Evolutionary conservation across 2,329 filamentous ascomycete genomes (phyloP).

Genomic region (Pestalotiopsis sp.): DNA sequence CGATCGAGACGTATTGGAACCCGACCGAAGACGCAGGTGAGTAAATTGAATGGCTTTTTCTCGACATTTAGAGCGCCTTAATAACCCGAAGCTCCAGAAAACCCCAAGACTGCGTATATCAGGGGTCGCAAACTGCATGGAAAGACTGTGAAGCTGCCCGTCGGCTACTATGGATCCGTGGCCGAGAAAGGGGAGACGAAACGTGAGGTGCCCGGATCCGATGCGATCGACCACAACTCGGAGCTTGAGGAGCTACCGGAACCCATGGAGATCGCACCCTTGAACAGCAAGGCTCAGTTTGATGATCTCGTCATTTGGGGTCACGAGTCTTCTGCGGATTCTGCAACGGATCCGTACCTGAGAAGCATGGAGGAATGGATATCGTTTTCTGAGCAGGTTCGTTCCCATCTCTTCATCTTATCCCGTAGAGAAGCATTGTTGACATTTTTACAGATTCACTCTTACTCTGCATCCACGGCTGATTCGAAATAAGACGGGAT

Average conservation of each 20-base stretch:
- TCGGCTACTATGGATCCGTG: slow-evolving; percentile 70
- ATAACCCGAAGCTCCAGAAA: slow-evolving; percentile 40
- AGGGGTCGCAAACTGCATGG: slow-evolving; percentile 80
- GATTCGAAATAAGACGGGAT: not conserved
- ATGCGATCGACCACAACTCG: slow-evolving; percentile 36
- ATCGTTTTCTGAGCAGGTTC: slow-evolving; percentile 68
- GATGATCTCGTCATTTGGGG: slow-evolving; percentile 81
- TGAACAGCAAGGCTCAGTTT: slow-evolving; percentile 70
- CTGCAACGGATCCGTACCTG: slow-evolving; percentile 68
- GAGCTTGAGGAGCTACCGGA: slow-evolving; percentile 48
- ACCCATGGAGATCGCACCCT: slow-evolving; percentile 52
- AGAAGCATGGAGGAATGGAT: slow-evolving; percentile 83
- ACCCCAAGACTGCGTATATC: slow-evolving; percentile 65
- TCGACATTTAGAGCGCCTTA: not conserved
- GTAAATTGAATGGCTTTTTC: slow-evolving; percentile 24
- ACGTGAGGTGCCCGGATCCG: slow-evolving; percentile 26
- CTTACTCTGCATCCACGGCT: slow-evolving; percentile 23
- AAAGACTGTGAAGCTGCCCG: slow-evolving; percentile 66
- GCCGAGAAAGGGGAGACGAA: slow-evolving; percentile 48
- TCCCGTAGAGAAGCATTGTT: not conserved
- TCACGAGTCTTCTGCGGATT: slow-evolving; percentile 70
- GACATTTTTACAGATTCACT: slow-evolving; percentile 30
- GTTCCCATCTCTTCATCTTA: slow-evolving; percentile 23
- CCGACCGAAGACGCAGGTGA: slow-evolving; percentile 53
- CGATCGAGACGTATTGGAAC: slow-evolving; percentile 70